Base-by-base conservation (phyloP, 345 rosid species). In the Ceriops decandra region DNA sequence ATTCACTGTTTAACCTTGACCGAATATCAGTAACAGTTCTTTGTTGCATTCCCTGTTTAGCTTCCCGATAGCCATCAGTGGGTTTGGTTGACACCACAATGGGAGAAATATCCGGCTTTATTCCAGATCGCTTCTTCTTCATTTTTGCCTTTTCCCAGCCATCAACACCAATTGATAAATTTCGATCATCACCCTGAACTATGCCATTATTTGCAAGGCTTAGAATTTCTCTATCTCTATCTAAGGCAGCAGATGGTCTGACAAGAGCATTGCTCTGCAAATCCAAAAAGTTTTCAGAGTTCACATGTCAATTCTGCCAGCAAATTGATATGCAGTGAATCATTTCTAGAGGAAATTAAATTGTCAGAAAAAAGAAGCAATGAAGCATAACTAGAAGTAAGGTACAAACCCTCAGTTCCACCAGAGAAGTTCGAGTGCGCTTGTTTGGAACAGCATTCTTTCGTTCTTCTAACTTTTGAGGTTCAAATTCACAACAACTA, bases 111-210 rank as follows among this genome's bases (percentile, higher is more conserved):
- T 88, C 98, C 2, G 80, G 80, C 82, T 83, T 91, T 80, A 91
- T 91, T 64, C 85, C 90, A 70, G 97, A 88, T 33, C 97, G 95
- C 72, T 88, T 95, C 83, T 89, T 91, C 84, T 87, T 95, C 89
- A 87, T 78, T 82, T 86, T 95, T 63, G 93, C 68, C 81, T 88
- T 95, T 76, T 91, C 98, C 97, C 98, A 95, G 60, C 93, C 93
- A 64, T 95, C 99, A 77, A 82, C 82, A 31, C 88, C 84, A 72
- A 84, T 78, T 57, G 91, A 62, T 76, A 83, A 76, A 75, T 85
- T 82, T 81, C 83, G 89, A 69, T 95, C 96, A 67, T 95, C 97
- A 73, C 83, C 82, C 71, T 82, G 91, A 76, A 82, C 76, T 38
- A 74, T 75, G 72, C 80, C 86, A 68, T 77, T 81, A 83, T 74